phyloP scores from a whole-genome alignment of 106 monocot genomes.

The Posidonia australis region DNA sequence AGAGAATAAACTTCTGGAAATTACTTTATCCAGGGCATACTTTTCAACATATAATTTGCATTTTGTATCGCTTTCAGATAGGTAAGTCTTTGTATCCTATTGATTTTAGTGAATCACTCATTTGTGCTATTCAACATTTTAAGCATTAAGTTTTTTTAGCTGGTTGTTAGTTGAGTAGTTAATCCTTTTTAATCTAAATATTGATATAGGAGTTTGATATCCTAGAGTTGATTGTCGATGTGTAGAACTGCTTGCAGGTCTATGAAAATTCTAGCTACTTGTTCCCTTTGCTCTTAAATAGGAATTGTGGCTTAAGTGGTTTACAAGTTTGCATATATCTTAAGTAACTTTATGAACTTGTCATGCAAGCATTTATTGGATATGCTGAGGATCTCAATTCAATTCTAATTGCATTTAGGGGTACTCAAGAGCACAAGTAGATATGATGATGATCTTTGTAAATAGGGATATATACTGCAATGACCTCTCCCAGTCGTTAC shows the following conservation, averaged over 20 bases:
- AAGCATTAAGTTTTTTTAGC: too few species aligned
- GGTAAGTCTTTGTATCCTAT: too few species aligned
- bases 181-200: constrained; percentile 1
- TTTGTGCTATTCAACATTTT: too few species aligned
- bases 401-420: constrained; percentile 58
- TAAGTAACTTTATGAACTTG: background rate
- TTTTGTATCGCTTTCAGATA: too few species aligned
- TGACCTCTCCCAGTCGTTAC: too few species aligned
- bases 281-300: too few species aligned
- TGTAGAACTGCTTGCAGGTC: constrained; percentile 94
- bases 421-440: constrained; percentile 69
- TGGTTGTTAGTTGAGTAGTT: background rate
- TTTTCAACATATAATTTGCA: too few species aligned
- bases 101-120: too few species aligned
- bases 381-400: constrained; percentile 50
- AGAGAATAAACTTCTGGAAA: too few species aligned
- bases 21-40: too few species aligned
- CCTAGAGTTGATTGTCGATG: constrained; percentile 92
- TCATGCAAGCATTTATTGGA: constrained; percentile 66
- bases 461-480: too few species aligned
- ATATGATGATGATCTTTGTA: background rate
- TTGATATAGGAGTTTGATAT: constrained; percentile 66
- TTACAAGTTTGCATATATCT: background rate
- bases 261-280: background rate
- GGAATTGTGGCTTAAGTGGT: background rate